Base-by-base conservation (phyloP, 1,284 basidiomycete genomes). In the Heterobasidion irregulare region DNA sequence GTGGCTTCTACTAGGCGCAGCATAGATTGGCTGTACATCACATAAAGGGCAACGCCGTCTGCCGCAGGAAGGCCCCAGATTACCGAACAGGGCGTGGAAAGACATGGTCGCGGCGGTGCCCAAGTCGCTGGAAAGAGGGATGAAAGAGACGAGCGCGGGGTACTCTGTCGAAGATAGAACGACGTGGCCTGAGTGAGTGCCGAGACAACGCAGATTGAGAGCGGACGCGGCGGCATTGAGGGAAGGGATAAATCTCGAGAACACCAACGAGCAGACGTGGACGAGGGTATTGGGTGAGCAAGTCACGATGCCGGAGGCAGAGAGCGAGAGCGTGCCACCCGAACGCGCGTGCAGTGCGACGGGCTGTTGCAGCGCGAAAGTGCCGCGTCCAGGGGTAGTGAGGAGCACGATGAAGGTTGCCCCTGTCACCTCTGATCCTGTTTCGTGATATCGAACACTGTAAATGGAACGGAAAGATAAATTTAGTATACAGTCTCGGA, bases 401-500 rank as follows among this genome's bases (percentile, higher is more conserved):
- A 70, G 58, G n/a, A 76, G 59, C 50, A 73, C 62, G 15, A 70
- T 49, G 50, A 72, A 45, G 8, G 62, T 58, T 33, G 69, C 65
- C 46, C 63, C 57, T 35, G 43, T 19, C 38, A 53, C 57, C 45
- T 44, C 36, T 9, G 15, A 35, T 3, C 59, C 57, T 43, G 53
- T 50, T 15, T 44, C 47, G 47, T 47, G 47, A 43, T 62, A 61
- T 47, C 57, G 52, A 41, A 62, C 57, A 33, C 61, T 61, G 48
- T 38, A 4, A 2, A 18, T 4, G 38, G 38, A 6, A 15, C n/a
- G 9, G 3, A 41, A 34, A 55, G 34, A 56, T 43, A 18, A 16
- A 36, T 10, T 35, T 41, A 19, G n/a, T 5, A 33, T 9, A 2
- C 26, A 6, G 9, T 2, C 7, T 33, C 32, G 6, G n/a, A 0